These are phyloP conservation scores for Coemansia sp. DNA, from an alignment of 192 early-diverging fungal genomes.

Conservation along the genomic window DNA sequence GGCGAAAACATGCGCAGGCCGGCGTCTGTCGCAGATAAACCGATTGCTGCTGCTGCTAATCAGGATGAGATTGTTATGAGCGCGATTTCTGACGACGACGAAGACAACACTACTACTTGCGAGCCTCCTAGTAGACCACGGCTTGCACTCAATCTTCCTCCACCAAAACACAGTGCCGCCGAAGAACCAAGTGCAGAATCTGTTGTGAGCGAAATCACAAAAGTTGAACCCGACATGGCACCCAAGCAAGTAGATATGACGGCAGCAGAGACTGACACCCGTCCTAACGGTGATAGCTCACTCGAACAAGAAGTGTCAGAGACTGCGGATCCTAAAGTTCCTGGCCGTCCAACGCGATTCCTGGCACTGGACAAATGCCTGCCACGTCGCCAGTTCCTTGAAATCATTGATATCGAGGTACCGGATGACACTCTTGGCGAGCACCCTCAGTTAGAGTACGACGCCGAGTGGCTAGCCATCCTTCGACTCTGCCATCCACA, in stretches of 20 bases:
- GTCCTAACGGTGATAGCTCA: not conserved
- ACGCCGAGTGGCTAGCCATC: slow-evolving; percentile 84
- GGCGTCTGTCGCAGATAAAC: not conserved
- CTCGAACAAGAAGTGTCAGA: not conserved
- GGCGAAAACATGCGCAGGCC: not conserved
- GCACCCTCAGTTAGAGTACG: slow-evolving; percentile 71
- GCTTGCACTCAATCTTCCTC: slow-evolving; percentile 33
- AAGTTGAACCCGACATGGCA: not conserved
- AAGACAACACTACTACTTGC: not conserved
- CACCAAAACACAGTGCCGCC: slow-evolving; percentile 27
- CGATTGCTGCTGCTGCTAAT: slow-evolving; percentile 20
- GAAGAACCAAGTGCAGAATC: not conserved
- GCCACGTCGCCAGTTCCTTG: slow-evolving; percentile 76
- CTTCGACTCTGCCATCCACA: slow-evolving; percentile 64
- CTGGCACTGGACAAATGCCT: slow-evolving; percentile 95
- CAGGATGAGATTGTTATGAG: slow-evolving; percentile 60
- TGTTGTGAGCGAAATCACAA: not conserved
- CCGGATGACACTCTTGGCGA: slow-evolving; percentile 19
- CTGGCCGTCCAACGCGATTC: slow-evolving; percentile 71
- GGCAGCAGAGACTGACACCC: not conserved
- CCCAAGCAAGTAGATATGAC: not conserved
- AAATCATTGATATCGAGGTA: slow-evolving; percentile 67
- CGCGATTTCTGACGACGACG: slow-evolving; percentile 37
- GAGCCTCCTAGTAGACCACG: slow-evolving; percentile 11
- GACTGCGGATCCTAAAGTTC: slow-evolving; percentile 19